phyloP scores from a whole-genome alignment of 1,284 basidiomycete genomes.

The Fomitopsis palustris region DNA sequence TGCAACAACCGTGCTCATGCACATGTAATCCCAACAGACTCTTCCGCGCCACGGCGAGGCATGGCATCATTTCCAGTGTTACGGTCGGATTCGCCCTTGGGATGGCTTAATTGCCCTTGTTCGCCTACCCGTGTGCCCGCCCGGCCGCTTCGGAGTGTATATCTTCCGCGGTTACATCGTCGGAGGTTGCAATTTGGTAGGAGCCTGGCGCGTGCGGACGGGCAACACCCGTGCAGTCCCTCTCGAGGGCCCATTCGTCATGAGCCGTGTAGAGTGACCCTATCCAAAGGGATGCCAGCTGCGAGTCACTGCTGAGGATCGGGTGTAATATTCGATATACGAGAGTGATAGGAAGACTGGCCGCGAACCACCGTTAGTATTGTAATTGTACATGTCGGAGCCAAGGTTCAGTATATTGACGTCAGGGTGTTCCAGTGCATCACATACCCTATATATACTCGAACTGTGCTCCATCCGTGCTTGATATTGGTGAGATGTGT shows the following conservation, averaged over 20 bases:
- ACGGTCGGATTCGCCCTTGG: slow-evolving; percentile 62
- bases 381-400: too few relatives aligned
- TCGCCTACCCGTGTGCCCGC: slow-evolving; percentile 36
- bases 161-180: slow-evolving; percentile 70
- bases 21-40: slow-evolving; percentile 34
- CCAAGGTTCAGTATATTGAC: too few relatives aligned
- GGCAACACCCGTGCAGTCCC: slow-evolving; percentile 35
- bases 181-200: slow-evolving; percentile 60
- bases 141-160: slow-evolving; percentile 34
- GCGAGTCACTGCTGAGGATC: too few relatives aligned
- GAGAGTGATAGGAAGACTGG: too few relatives aligned
- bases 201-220: slow-evolving; percentile 54
- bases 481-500: too few relatives aligned
- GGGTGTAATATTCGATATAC: too few relatives aligned
- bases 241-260: slow-evolving; percentile 53
- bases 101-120: slow-evolving; percentile 68
- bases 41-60: slow-evolving; percentile 51
- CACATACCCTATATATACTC: too few relatives aligned
- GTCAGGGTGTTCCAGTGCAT: too few relatives aligned
- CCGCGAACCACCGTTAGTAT: too few relatives aligned
- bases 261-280: slow-evolving; percentile 12
- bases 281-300: neutral
- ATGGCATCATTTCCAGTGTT: slow-evolving; percentile 55
- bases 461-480: too few relatives aligned
- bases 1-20: neutral